Conservation (phyloP, 2,329 filamentous ascomycete species). For the Xylariomycetidae sp. region DNA sequence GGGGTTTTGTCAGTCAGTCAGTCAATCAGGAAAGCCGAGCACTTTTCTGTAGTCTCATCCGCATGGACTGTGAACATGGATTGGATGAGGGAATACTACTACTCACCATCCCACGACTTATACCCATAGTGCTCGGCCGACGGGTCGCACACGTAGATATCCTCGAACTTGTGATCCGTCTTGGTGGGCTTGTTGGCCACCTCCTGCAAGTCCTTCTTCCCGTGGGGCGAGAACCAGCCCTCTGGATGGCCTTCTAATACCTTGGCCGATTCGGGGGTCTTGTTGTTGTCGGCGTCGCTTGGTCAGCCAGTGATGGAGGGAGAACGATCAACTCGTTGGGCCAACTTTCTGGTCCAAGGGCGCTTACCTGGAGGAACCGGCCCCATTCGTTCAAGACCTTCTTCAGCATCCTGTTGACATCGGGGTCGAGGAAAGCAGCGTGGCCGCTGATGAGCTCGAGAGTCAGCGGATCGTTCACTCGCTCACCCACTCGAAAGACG, state of each 20-base stretch:
- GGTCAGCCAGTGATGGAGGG: too few relatives aligned
- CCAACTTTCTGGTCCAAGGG: background rate
- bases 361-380: conserved; percentile 42
- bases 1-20: background rate
- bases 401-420: conserved; percentile 50
- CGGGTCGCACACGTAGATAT: conserved; percentile 58
- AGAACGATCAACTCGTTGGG: background rate
- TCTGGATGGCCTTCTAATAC: conserved; percentile 39
- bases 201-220: conserved; percentile 41
- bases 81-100: background rate
- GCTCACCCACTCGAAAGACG: too few relatives aligned
- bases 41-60: too few relatives aligned
- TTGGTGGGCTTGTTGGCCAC: conserved; percentile 44
- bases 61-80: too few relatives aligned
- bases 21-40: too few relatives aligned
- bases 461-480: too few relatives aligned
- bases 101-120: conserved; percentile 52
- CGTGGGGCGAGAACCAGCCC: conserved; percentile 54
- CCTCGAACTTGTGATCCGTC: conserved; percentile 46
- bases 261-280: conserved; percentile 48
- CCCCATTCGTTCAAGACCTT: conserved; percentile 56
- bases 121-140: conserved; percentile 48
- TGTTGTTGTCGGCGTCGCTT: conserved; percentile 9
- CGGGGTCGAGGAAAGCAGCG: conserved; percentile 50
- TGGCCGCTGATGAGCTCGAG: conserved; percentile 36